Evolutionary conservation across 495 filamentous ascomycete species (phyloP), one percentile per base, ranked within the genome.

Genomic region (Xylaria palmicola): DNA sequence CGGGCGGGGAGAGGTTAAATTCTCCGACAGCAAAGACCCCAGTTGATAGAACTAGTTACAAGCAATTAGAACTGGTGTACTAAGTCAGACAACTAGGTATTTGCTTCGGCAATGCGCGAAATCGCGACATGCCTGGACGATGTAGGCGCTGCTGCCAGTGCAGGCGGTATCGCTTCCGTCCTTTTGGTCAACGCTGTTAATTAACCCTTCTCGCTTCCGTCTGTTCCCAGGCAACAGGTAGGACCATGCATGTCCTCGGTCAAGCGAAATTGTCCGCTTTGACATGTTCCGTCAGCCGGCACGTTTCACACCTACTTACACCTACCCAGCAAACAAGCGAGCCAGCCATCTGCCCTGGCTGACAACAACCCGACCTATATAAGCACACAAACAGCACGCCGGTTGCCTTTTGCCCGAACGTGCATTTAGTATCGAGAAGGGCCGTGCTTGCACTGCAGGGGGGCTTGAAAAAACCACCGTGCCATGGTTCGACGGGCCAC

Each of bases 331-430:
- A n/a, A n/a, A n/a, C n/a, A n/a, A n/a, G n/a, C n/a, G n/a, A n/a
- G n/a, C n/a, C n/a, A n/a, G n/a, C n/a, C n/a, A n/a, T n/a, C n/a
- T n/a, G n/a, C n/a, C n/a, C n/a, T n/a, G n/a, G n/a, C n/a, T n/a
- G n/a, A n/a, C n/a, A n/a, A n/a, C n/a, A n/a, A n/a, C n/a, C n/a
- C n/a, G n/a, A n/a, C n/a, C n/a, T n/a, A n/a, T n/a, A n/a, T n/a
- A n/a, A n/a, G n/a, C n/a, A n/a, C n/a, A n/a, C 17, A 54, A 39
- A 40, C 22, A 41, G 13, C 6, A 22, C 50, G 10, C 32, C 10
- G 22, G n/a, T n/a, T 20, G 53, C 53, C 53, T 34, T 56, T 56
- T 15, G 39, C 17, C 53, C 53, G 53, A 34, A 32, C 24, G 34
- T 15, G 22, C 26, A 32, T 44, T n/a, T n/a, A n/a, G n/a, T n/a